Base-by-base conservation (phyloP, 208 protist species). In the Acanthamoeba sp. region DNA sequence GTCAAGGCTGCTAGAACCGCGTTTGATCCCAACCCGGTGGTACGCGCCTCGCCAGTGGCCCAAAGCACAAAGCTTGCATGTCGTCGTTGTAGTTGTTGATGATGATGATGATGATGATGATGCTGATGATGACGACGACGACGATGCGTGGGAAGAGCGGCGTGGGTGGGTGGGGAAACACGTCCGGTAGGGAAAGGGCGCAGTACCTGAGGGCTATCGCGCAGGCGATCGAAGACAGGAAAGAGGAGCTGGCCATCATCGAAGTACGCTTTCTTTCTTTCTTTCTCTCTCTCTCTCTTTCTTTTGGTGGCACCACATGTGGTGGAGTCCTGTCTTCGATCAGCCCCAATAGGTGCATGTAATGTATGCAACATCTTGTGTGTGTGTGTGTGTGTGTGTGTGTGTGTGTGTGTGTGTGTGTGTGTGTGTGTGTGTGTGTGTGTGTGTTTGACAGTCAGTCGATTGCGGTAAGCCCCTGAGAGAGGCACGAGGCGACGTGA, bases 401-500 rank as follows among this genome's bases (percentile, higher is more conserved):
- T n/a, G n/a, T n/a, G n/a, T n/a, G n/a, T n/a, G n/a, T n/a, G n/a
- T n/a, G n/a, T n/a, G n/a, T n/a, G n/a, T n/a, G n/a, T n/a, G n/a
- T n/a, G n/a, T n/a, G n/a, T n/a, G n/a, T n/a, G n/a, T n/a, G n/a
- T n/a, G n/a, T n/a, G n/a, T n/a, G n/a, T n/a, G n/a, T 20, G 66
- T 32, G 48, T 55, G 48, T 16, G 48, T 55, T 20, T 27, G 20
- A 76, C 36, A 90, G 84, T 90, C 84, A 10, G 2, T 42, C 0
- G 84, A 90, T 38, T 90, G 84, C 34, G 84, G 84, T 16, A 91
- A 91, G 48, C 84, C 84, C 7, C 27, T 91, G n/a, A 12, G 40
- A 9, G 84, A 91, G 34, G 84, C 84, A 22, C 42, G 29, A 42
- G 84, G 50, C 24, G 84, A 91, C 20, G 20, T 91, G 0, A 24